A percentile compares a stretch with the other conserved stretches of the same genome.
These are phyloP conservation scores for Rickenella mellea DNA, from an alignment of 768 basidiomycete genomes.

Conservation along the genomic window DNA sequence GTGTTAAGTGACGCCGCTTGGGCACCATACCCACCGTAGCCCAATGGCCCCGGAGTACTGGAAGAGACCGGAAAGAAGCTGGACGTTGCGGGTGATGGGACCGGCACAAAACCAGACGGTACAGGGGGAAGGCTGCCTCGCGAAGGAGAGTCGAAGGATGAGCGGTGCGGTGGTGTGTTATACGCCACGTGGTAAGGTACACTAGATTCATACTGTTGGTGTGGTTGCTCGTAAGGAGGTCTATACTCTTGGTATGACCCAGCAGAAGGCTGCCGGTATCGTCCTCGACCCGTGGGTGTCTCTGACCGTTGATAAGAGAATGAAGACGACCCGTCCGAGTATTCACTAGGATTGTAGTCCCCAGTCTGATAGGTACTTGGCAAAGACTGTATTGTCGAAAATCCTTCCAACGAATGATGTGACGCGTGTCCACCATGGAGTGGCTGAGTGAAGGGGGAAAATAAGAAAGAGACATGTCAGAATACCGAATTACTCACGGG, in stretches of 20 bases:
- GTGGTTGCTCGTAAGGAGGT: slow-evolving; percentile 34
- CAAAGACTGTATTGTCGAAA: not conserved
- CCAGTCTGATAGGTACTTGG: slow-evolving; percentile 14
- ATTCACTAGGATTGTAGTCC: slow-evolving; percentile 18
- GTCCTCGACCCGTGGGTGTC: not conserved
- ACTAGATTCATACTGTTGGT: slow-evolving; percentile 37
- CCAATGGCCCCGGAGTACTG: slow-evolving; percentile 12
- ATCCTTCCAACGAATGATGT: not conserved
- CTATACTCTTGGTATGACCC: too few relatives aligned
- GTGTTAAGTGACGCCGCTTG: slow-evolving; percentile 3
- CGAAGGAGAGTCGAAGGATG: too few relatives aligned
- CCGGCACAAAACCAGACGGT: slow-evolving; percentile 27
- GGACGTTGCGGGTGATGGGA: slow-evolving; percentile 21
- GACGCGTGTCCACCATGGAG: not conserved
- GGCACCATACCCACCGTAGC: slow-evolving; percentile 5
- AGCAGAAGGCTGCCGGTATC: too few relatives aligned
- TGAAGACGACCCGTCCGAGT: slow-evolving; percentile 20
- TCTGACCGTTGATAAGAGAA: slow-evolving; percentile 23
- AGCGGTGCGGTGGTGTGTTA: too few relatives aligned
- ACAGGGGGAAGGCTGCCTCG: too few relatives aligned
- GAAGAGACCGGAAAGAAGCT: slow-evolving; percentile 18
- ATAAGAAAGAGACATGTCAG: not conserved
- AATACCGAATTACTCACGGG: slow-evolving; percentile 33
- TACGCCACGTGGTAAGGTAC: too few relatives aligned
- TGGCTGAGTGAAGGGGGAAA: not conserved